phyloP scores from a whole-genome alignment of 2,329 filamentous ascomycete genomes.

The Plenodomus lindquistii region DNA sequence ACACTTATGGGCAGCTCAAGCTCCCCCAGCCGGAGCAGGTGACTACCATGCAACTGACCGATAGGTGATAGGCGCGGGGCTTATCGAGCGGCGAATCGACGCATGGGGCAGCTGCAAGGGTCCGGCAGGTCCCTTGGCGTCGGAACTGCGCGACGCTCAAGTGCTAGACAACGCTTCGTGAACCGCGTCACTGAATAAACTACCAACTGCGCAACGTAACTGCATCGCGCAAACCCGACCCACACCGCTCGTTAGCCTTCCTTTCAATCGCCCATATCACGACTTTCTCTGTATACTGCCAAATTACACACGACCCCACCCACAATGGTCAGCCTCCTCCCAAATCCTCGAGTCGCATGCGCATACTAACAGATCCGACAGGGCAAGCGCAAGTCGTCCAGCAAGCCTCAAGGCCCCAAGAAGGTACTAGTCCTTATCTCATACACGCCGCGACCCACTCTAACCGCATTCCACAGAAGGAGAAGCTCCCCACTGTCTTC shows the following conservation, averaged over 20 bases:
- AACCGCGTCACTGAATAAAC: conserved; percentile 9
- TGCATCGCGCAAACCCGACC: neutral
- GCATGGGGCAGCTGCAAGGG: conserved; percentile 33
- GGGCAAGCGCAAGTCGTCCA: conserved; percentile 91
- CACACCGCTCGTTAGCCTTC: neutral
- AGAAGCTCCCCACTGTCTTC: conserved; percentile 80
- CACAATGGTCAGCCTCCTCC: conserved; percentile 26
- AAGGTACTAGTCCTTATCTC: conserved; percentile 60
- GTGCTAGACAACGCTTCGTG: conserved; percentile 9
- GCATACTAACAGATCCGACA: conserved; percentile 26
- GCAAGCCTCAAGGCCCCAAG: conserved; percentile 79
- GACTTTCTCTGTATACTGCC: neutral
- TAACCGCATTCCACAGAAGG: conserved; percentile 46
- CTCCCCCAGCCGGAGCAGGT: conserved; percentile 14
- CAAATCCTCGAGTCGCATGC: conserved; percentile 13
- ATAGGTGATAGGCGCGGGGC: conserved; percentile 33
- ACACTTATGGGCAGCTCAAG: conserved; percentile 17
- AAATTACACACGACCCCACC: neutral
- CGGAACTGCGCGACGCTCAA: conserved; percentile 22
- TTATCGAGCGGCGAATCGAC: conserved; percentile 30
- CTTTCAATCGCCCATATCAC: neutral
- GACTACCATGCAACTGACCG: conserved; percentile 22
- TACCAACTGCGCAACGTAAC: conserved; percentile 1
- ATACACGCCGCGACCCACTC: neutral
- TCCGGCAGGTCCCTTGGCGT: conserved; percentile 24